Conservation (phyloP, 495 filamentous ascomycete species). For the Cenococcum geophilum region DNA sequence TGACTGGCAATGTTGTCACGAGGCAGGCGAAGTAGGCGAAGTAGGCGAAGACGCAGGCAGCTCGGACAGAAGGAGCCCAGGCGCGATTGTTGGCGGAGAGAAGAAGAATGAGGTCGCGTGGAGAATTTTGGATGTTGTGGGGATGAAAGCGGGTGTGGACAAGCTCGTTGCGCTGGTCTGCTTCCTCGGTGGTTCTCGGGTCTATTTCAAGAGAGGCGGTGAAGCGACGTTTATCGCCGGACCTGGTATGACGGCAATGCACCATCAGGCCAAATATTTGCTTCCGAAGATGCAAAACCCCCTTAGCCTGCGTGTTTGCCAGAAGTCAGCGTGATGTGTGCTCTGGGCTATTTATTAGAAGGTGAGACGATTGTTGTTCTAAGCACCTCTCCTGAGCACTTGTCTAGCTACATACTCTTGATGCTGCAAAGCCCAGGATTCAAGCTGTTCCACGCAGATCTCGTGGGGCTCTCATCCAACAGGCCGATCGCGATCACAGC, state of each 20-base stretch:
- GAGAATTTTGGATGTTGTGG: slow-evolving; percentile 1
- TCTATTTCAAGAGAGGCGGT: neutral
- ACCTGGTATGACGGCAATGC: neutral
- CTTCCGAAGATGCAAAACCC: neutral
- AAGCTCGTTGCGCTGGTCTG: neutral
- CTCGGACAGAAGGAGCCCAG: neutral
- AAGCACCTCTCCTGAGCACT: neutral
- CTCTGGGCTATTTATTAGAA: neutral
- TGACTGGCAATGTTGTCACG: neutral
- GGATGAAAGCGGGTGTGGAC: neutral
- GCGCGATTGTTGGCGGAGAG: neutral
- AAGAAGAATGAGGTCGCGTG: neutral
- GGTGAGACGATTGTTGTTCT: neutral
- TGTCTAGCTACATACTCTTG: neutral
- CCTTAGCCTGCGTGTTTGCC: no score
- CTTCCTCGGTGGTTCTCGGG: neutral
- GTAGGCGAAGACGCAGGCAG: neutral
- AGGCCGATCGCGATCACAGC: neutral
- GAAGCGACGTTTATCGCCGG: neutral
- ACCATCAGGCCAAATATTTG: neutral
- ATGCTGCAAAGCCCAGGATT: neutral
- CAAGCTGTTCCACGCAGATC: neutral
- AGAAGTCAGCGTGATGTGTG: neutral
- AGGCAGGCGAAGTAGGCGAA: no score
- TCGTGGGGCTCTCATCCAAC: neutral